Evolutionary conservation across 129 eudicot species (phyloP), one percentile per base, ranked within the genome.

Genomic region (Gnaphalium uliginosum): DNA sequence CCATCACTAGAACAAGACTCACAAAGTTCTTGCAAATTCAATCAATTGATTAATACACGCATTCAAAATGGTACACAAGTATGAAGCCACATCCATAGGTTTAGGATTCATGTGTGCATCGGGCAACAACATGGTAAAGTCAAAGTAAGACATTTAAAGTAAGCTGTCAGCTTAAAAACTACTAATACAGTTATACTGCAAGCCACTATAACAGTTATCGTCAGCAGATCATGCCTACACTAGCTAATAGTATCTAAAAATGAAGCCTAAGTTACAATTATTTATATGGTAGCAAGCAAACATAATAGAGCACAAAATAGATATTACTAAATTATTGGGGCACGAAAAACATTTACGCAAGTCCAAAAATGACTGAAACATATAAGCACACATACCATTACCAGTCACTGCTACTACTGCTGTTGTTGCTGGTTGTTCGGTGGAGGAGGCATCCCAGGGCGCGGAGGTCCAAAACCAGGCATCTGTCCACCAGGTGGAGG

Each of bases 361-460:
- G 24, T 43, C 43, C 25, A 21, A 4, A 11, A 51, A 25, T 15
- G 2, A 6, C 0, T 21, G 22, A 39, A 62, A 6, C 19, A 21
- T 17, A 17, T n/a, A 74, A 7, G 1, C 7, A 62, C 48, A 4
- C 53, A 11, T 13, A 57, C 15, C 11, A 75, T 30, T 84, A 84
- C 85, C 85, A 37, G 64, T 71, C 73, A 78, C 64, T 74, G 70
- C 80, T 86, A 73, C 53, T 6, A 89, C 75, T 88, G 97, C 71
- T 86, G 91, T 59, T 88, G 96, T 35, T 86, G 87, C 74, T 85
- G 89, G 15, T 86, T 75, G 70, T 83, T 80, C 0, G 89, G 96
- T 4, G 92, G 97, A 57, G 97, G 96, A 6, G 90, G 96, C 92
- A 89, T 89, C 24, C 96, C 96, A 18, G 92, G 90, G 4, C 96